Conservation (phyloP, 345 rosid species). For the Draba incana region DNA sequence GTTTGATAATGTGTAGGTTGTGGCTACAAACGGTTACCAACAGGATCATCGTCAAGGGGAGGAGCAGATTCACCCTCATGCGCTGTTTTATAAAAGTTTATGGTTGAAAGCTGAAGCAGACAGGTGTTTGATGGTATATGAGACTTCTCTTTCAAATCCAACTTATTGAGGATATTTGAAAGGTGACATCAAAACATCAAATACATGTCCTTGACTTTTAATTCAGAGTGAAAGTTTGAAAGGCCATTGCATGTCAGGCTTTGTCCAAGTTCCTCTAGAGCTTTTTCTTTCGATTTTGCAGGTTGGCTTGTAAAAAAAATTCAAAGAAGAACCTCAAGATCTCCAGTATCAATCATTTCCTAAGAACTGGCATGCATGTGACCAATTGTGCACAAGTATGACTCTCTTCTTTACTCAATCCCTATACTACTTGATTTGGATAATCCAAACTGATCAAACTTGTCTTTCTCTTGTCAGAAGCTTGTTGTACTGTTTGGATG, state of each 20-base stretch:
- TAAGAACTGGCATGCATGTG: constrained; percentile 7
- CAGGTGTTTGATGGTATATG: constrained; percentile 44
- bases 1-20: constrained; percentile 43
- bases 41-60: constrained; percentile 23
- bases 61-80: constrained; percentile 41
- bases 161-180: constrained; percentile 26
- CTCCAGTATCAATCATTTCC: constrained; percentile 16
- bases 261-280: constrained; percentile 24
- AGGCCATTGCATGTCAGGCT: constrained; percentile 25
- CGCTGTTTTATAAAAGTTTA: constrained; percentile 45
- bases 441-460: constrained; percentile 21
- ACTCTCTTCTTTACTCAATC: constrained; percentile 1
- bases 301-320: constrained; percentile 34
- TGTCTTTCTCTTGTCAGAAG: constrained; percentile 24
- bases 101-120: constrained; percentile 58
- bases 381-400: constrained; percentile 15
- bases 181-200: constrained; percentile 38
- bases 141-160: constrained; percentile 38
- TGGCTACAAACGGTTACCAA: constrained; percentile 30
- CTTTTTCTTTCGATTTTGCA: constrained; percentile 35
- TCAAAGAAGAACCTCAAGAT: constrained; percentile 24
- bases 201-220: neutral
- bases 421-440: too few relatives aligned
- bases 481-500: constrained; percentile 13
- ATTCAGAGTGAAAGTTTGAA: neutral